Base-by-base conservation (phyloP, 2,329 filamentous ascomycete genomes). In the Alternaria panax region DNA sequence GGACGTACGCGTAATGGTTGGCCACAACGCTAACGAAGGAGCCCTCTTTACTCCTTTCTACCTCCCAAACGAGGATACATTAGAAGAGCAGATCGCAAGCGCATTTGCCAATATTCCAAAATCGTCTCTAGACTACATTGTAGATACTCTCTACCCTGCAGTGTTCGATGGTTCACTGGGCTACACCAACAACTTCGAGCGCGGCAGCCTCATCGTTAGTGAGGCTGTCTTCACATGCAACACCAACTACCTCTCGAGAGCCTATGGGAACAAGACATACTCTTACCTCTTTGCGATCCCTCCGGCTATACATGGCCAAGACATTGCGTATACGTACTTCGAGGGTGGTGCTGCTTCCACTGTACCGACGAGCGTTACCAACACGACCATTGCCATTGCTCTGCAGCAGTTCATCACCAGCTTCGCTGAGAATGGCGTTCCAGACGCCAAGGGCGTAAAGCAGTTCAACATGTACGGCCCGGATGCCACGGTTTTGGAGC, bases 311-410 rank as follows among this genome's bases (percentile, higher is more conserved):
- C 86, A 88, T 67, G 84, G 81, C 18, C 71, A 80, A 51, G 86
- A 88, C 63, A 64, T 85, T 4, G 60, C 78, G 0, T 87, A 85
- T 64, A 85, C 83, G 1, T 87, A 83, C 73, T 87, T 81, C 74
- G 80, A 82, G 41, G 78, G 75, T 25, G 75, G 73, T 4, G 65
- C 65, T 16, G 30, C 58, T 8, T 42, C 46, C 2, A 24, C 16
- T 30, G 27, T 48, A 36, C 66, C 65, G 2, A 45, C 58, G 2
- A 57, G 50, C 40, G 71, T 75, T 11, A 51, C 51, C 27, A 80
- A 78, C 59, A 63, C 63, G 2, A 76, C 75, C 0, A 68, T 81
- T 9, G 82, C 81, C 1, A 61, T 80, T 36, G 78, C 79, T 25
- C 64, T 83, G 67, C 81, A 83, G 65, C 73, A 82, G 16, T 83